Percentiles rank a stretch among this genome's conserved stretches.
phyloP scores from a whole-genome alignment of 2,329 filamentous ascomycete genomes.

The Arthrobotrys iridis region DNA sequence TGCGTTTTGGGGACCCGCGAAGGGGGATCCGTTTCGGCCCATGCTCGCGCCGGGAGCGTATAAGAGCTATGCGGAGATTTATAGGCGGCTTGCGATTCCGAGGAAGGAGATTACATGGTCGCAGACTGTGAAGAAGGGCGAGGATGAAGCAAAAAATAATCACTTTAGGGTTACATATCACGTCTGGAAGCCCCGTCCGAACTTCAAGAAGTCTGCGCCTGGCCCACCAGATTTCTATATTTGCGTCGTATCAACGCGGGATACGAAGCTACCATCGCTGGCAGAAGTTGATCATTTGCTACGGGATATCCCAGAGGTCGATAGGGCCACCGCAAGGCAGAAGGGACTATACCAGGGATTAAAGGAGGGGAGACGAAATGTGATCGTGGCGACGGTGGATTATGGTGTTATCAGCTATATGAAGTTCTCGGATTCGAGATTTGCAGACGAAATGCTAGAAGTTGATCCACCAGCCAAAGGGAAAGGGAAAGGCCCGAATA shows the following conservation, averaged over 20 bases:
- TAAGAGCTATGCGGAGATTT: conserved; percentile 37
- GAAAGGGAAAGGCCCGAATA: conserved; percentile 60
- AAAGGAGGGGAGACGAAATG: conserved; percentile 84
- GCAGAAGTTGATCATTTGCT: conserved; percentile 77
- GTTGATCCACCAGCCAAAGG: conserved; percentile 64
- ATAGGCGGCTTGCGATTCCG: conserved; percentile 33
- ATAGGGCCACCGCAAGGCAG: conserved; percentile 68
- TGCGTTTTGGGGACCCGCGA: background rate
- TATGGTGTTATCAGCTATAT: conserved; percentile 89
- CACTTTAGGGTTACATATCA: conserved; percentile 78
- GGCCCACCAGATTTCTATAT: conserved; percentile 84
- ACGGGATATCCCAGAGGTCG: conserved; percentile 71
- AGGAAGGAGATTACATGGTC: conserved; percentile 56
- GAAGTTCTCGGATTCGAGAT: conserved; percentile 80
- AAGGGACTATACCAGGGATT: conserved; percentile 76
- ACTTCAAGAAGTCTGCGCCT: conserved; percentile 82
- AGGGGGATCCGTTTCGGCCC: conserved; percentile 30
- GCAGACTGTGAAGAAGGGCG: conserved; percentile 63
- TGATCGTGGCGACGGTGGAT: conserved; percentile 87
- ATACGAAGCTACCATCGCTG: conserved; percentile 76
- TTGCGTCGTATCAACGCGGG: conserved; percentile 79
- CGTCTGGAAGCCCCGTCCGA: conserved; percentile 78
- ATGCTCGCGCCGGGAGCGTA: conserved; percentile 34
- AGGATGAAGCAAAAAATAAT: background rate
- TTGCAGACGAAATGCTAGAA: conserved; percentile 78